These are phyloP conservation scores for Niebla homalea DNA, from an alignment of 495 filamentous ascomycete species.

Conservation along the genomic window DNA sequence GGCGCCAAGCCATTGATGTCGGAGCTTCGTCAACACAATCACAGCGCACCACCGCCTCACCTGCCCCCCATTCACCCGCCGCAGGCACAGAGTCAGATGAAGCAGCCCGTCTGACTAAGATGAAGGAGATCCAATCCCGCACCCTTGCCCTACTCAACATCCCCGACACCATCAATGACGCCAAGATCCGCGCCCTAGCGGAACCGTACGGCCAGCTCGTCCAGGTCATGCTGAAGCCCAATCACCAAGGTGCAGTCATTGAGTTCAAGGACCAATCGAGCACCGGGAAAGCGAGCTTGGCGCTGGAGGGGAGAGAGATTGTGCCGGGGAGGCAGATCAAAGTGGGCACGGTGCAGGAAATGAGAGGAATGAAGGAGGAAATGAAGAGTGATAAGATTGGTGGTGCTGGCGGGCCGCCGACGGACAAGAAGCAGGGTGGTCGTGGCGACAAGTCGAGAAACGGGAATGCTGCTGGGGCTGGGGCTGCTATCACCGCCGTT, in stretches of 20 bases:
- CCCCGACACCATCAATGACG: slow-evolving; percentile 53
- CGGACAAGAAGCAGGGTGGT: not conserved
- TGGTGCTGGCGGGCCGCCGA: slow-evolving; percentile 11
- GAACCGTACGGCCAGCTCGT: slow-evolving; percentile 44
- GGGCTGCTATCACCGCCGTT: slow-evolving; percentile 28
- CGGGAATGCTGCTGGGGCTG: too few relatives aligned
- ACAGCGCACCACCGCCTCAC: slow-evolving; percentile 24
- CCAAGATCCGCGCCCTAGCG: slow-evolving; percentile 44
- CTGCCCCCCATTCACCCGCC: slow-evolving; percentile 11
- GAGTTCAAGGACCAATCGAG: slow-evolving; percentile 60
- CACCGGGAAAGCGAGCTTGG: slow-evolving; percentile 62
- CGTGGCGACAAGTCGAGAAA: too few relatives aligned
- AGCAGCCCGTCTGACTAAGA: slow-evolving; percentile 2
- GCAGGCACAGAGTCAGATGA: slow-evolving; percentile 12
- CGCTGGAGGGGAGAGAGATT: slow-evolving; percentile 60
- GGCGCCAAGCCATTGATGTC: slow-evolving; percentile 24
- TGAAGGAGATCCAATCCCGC: slow-evolving; percentile 28
- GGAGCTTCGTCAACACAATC: slow-evolving; percentile 23
- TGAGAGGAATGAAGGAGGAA: slow-evolving; percentile 50
- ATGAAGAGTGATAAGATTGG: slow-evolving; percentile 35
- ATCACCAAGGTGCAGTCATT: slow-evolving; percentile 76
- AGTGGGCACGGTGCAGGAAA: slow-evolving; percentile 54
- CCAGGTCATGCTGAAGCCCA: slow-evolving; percentile 48
- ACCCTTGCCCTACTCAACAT: slow-evolving; percentile 46
- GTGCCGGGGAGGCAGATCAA: slow-evolving; percentile 47